These are phyloP conservation scores for Stemphylium beticola DNA, from an alignment of 2,329 filamentous ascomycete genomes.

Conservation along the genomic window DNA sequence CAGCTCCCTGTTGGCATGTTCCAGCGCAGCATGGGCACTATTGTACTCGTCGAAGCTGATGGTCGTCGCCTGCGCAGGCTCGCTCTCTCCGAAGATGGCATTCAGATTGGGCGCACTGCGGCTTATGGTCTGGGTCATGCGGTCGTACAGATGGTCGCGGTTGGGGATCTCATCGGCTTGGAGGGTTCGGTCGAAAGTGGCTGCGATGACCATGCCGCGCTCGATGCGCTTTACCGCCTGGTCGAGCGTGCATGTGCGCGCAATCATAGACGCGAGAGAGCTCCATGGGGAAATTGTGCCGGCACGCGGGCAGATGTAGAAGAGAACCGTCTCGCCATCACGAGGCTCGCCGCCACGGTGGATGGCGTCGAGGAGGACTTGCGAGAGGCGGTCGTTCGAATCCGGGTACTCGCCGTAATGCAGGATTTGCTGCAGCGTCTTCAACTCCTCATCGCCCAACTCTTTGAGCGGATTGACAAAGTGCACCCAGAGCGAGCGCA, in stretches of 20 bases:
- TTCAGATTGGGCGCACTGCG: constrained; percentile 70
- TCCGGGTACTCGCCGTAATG: constrained; percentile 64
- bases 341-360: constrained; percentile 57
- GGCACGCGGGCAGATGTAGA: constrained; percentile 80
- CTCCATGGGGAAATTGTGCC: constrained; percentile 93
- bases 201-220: constrained; percentile 78
- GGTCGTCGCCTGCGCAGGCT: constrained; percentile 70
- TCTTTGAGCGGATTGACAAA: constrained; percentile 54
- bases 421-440: constrained; percentile 64
- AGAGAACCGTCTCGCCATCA: constrained; percentile 61
- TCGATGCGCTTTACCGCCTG: constrained; percentile 79
- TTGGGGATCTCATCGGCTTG: constrained; percentile 62
- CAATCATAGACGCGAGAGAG: constrained; percentile 92
- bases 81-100: constrained; percentile 77
- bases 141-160: constrained; percentile 80
- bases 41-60: constrained; percentile 71
- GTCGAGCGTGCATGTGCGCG: constrained; percentile 85
- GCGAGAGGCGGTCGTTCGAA: constrained; percentile 53
- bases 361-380: constrained; percentile 54
- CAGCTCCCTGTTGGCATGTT: constrained; percentile 81
- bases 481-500: constrained; percentile 59
- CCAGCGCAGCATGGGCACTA: constrained; percentile 73
- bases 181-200: constrained; percentile 62
- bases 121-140: constrained; percentile 90
- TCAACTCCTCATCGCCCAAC: constrained; percentile 54